These are phyloP conservation scores for Solanum corneliomulleri DNA, from an alignment of 257 asterid genomes.

Conservation along the genomic window DNA sequence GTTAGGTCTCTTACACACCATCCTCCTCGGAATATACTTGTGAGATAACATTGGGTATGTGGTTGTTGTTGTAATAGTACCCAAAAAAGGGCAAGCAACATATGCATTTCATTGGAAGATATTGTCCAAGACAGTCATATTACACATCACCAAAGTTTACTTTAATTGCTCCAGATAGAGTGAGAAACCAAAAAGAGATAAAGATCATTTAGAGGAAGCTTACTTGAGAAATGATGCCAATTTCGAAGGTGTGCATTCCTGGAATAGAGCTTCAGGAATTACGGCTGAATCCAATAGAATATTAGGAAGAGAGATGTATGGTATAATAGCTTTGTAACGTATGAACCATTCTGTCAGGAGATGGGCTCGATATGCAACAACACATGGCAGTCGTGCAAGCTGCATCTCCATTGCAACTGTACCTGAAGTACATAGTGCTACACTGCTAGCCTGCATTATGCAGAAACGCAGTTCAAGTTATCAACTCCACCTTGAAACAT, in stretches of 20 bases:
- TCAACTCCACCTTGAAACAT: not conserved
- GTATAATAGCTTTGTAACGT: slow-evolving; percentile 62
- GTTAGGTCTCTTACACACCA: not conserved
- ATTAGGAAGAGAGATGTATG: slow-evolving; percentile 84
- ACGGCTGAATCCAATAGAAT: slow-evolving; percentile 55
- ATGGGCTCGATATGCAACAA: slow-evolving; percentile 89
- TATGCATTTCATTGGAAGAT: not conserved
- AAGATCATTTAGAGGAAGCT: slow-evolving; percentile 10
- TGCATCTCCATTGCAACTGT: slow-evolving; percentile 85
- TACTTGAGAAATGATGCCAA: slow-evolving; percentile 51
- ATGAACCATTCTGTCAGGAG: slow-evolving; percentile 74
- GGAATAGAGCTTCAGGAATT: slow-evolving; percentile 87
- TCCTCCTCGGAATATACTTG: not conserved
- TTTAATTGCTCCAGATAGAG: not conserved
- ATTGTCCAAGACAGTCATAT: not conserved
- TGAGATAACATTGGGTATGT: not conserved
- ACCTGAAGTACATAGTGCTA: slow-evolving; percentile 90
- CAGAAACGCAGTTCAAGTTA: not conserved
- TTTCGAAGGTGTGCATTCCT: slow-evolving; percentile 61
- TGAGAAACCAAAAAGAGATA: not conserved
- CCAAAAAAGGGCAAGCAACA: not conserved
- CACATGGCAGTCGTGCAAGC: slow-evolving; percentile 90
- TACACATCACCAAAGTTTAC: not conserved
- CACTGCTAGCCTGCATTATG: slow-evolving; percentile 64
- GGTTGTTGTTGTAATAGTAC: not conserved